Percentiles rank a stretch among this genome's conserved stretches.
phyloP scores from a whole-genome alignment of 257 asterid genomes.

The Forsythia viridissima region DNA sequence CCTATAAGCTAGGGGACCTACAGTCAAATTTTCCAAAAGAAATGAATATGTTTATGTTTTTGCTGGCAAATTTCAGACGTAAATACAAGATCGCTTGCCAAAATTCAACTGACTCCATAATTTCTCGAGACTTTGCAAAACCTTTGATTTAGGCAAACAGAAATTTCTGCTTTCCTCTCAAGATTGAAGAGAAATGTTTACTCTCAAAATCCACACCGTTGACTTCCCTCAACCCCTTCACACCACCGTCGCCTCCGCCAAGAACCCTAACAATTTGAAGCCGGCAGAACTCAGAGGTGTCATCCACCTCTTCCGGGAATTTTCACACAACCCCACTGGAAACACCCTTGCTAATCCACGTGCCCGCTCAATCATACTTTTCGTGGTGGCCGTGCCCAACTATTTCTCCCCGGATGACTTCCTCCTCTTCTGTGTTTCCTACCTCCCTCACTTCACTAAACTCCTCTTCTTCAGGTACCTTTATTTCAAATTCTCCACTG shows the following conservation, averaged over 20 bases:
- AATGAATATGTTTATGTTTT: too few relatives aligned
- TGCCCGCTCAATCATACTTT: conserved; percentile 57
- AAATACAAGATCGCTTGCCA: neutral
- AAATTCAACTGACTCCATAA: neutral
- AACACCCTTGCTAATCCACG: conserved; percentile 44
- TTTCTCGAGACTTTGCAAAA: neutral
- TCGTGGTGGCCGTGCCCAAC: conserved; percentile 83
- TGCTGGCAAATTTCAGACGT: neutral
- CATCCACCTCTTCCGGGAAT: conserved; percentile 82
- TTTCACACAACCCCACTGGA: conserved; percentile 46
- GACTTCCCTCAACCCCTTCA: conserved; percentile 68
- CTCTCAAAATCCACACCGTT: conserved; percentile 85
- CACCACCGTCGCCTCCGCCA: conserved; percentile 32
- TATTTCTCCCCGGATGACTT: conserved; percentile 72
- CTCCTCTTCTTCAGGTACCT: conserved; percentile 67
- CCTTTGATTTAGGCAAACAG: neutral
- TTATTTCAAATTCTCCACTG: neutral
- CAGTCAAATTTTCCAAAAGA: neutral
- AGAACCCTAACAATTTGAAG: conserved; percentile 23
- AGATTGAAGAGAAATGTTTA: conserved; percentile 48
- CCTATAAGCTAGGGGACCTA: neutral
- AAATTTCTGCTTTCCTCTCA: neutral
- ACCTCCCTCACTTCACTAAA: conserved; percentile 51
- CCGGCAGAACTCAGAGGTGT: conserved; percentile 74
- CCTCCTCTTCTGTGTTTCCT: conserved; percentile 68